Evolutionary conservation across 2,329 filamentous ascomycete genomes (phyloP), one percentile per base, ranked within the genome.

Genomic region (Cladosporium sp.): DNA sequence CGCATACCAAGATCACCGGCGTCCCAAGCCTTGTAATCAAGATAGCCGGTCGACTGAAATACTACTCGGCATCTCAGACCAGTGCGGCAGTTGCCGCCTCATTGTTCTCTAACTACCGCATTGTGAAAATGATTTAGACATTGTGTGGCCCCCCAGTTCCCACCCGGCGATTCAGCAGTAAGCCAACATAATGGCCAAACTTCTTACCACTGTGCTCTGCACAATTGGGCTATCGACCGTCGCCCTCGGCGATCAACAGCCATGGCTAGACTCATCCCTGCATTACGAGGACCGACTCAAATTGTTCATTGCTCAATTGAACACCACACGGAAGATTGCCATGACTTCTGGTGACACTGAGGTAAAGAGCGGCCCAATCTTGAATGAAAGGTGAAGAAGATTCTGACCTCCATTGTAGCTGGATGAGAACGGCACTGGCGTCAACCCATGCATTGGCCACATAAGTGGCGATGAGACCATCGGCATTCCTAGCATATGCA

Each of bases 311-410:
- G 17, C 9, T 3, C 45, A 58, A 22, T 22, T 60, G 19, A 60
- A 60, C 45, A 37, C 38, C 12, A 58, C 54, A n/a, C 59, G 57
- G 17, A 60, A 60, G 49, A 39, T 43, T 37, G 58, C 52, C 9
- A 58, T 58, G 59, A 55, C 57, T 5, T 54, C 51, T n/a, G 59
- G 59, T 5, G 55, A 60, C n/a, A 60, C 59, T 5, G 59, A 58
- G 14, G 38, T 40, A 40, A n/a, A 7, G 6, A 40, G 5, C 38
- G 6, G 6, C 5, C 14, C 14, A 40, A 7, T 3, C 12, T 40
- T 8, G 3, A 5, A 8, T 7, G 2, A 5, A 40, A n/a, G 6
- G 15, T 17, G 15, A 3, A 40, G 3, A n/a, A 7, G 3, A 12
- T 14, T 5, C 38, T 40, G 8, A 19, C 7, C 7, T 15, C 15